These are phyloP conservation scores for Quercus rubra DNA, from an alignment of 306 rosid genomes.

Conservation along the genomic window DNA sequence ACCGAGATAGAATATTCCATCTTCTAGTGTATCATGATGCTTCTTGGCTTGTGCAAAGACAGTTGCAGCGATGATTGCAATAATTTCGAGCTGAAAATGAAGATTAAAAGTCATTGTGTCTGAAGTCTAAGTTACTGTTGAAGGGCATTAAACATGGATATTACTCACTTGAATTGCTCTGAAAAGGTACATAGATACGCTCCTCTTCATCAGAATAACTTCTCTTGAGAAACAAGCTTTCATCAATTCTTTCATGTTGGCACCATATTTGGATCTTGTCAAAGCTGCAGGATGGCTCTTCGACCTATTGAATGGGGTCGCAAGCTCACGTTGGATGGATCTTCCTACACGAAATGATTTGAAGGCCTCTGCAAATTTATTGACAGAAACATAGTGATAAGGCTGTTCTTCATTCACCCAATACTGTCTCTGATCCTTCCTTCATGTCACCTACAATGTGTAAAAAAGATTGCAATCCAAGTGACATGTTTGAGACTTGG, in stretches of 20 bases:
- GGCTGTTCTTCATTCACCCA: slow-evolving; percentile 5
- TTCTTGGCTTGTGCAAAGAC: slow-evolving; percentile 4
- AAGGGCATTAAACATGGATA: background rate
- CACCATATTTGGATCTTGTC: slow-evolving; percentile 14
- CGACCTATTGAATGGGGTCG: slow-evolving; percentile 21
- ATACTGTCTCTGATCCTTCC: slow-evolving; percentile 18
- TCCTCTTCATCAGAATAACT: slow-evolving; percentile 12
- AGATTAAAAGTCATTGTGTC: background rate
- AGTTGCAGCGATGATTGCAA: background rate
- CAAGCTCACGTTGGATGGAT: slow-evolving; percentile 18
- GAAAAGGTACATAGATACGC: background rate
- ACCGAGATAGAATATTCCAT: slow-evolving; percentile 4
- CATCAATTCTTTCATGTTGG: slow-evolving; percentile 4
- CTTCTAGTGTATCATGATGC: background rate
- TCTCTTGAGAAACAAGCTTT: slow-evolving; percentile 25
- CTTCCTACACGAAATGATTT: slow-evolving; percentile 13
- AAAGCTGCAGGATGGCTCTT: slow-evolving; percentile 23
- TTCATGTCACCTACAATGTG: slow-evolving; percentile 6
- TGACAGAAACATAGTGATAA: slow-evolving; percentile 11
- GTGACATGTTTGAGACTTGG: background rate
- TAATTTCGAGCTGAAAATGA: slow-evolving; percentile 6
- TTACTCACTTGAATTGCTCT: slow-evolving; percentile 10
- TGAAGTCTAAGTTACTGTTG: background rate
- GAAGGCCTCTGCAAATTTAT: slow-evolving; percentile 20
- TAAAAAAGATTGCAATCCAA: background rate